Conservation (phyloP, 2,329 filamentous ascomycete species). For the Alternaria gansuensis region DNA sequence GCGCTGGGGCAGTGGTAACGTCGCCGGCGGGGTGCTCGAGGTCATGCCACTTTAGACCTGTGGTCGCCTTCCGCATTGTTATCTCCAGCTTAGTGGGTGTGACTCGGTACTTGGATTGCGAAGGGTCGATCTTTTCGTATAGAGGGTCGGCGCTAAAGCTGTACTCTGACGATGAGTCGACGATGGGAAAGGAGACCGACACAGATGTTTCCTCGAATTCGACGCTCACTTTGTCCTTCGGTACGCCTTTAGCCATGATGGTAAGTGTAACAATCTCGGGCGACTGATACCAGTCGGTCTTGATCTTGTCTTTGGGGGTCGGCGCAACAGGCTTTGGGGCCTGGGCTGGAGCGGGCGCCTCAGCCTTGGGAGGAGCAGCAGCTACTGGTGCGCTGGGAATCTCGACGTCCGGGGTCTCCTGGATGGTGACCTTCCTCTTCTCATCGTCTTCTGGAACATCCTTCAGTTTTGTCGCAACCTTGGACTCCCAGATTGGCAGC, state of each 20-base stretch:
- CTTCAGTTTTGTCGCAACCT: slow-evolving; percentile 63
- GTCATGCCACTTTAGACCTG: slow-evolving; percentile 73
- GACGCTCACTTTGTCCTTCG: slow-evolving; percentile 64
- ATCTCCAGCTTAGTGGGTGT: slow-evolving; percentile 84
- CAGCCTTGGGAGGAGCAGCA: slow-evolving; percentile 17
- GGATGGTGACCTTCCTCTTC: slow-evolving; percentile 44
- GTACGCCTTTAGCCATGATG: slow-evolving; percentile 71
- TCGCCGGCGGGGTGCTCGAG: slow-evolving; percentile 58
- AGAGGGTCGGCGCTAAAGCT: slow-evolving; percentile 72
- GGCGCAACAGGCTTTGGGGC: slow-evolving; percentile 39
- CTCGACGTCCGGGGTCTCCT: slow-evolving; percentile 64
- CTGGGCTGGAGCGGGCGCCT: slow-evolving; percentile 29
- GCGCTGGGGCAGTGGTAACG: slow-evolving; percentile 20
- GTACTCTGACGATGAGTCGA: slow-evolving; percentile 63
- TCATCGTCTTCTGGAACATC: slow-evolving; percentile 61
- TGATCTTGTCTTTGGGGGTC: slow-evolving; percentile 66
- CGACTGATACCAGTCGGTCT: slow-evolving; percentile 75
- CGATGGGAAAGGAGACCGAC: slow-evolving; percentile 67
- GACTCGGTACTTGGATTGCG: slow-evolving; percentile 69
- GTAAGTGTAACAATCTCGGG: slow-evolving; percentile 68
- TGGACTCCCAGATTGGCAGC: slow-evolving; percentile 67
- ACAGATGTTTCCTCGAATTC: slow-evolving; percentile 62
- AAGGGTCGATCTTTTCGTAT: slow-evolving; percentile 70
- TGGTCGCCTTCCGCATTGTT: slow-evolving; percentile 70
- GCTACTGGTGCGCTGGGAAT: slow-evolving; percentile 53